These are phyloP conservation scores for Pythium phragmiticola DNA, from an alignment of 352 stramenopile genomes.

Conservation along the genomic window DNA sequence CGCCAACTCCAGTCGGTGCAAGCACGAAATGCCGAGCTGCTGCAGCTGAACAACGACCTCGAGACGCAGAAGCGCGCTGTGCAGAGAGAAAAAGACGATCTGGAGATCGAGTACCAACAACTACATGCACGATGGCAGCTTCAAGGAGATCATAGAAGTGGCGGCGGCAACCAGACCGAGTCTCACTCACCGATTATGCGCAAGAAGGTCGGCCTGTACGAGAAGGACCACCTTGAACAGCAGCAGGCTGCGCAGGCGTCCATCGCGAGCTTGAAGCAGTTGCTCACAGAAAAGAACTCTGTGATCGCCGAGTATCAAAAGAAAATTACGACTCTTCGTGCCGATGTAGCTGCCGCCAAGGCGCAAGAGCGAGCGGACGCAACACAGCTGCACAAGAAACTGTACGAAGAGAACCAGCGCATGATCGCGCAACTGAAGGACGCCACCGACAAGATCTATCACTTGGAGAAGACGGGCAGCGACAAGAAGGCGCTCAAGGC, in stretches of 20 bases:
- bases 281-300: slow-evolving; percentile 76
- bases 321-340: slow-evolving; percentile 48
- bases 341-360: slow-evolving; percentile 46
- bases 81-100: slow-evolving; percentile 44
- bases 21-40: slow-evolving; percentile 38
- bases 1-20: slow-evolving; percentile 46
- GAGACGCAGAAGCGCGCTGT: slow-evolving; percentile 49
- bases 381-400: slow-evolving; percentile 57
- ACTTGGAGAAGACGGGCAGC: slow-evolving; percentile 56
- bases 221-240: slow-evolving; percentile 69
- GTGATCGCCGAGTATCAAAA: slow-evolving; percentile 60
- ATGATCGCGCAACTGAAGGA: slow-evolving; percentile 75
- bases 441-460: slow-evolving; percentile 61
- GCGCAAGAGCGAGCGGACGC: slow-evolving; percentile 54
- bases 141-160: slow-evolving; percentile 10
- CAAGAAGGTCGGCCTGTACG: slow-evolving; percentile 69
- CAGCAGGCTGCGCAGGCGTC: slow-evolving; percentile 77
- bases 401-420: slow-evolving; percentile 78
- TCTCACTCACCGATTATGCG: slow-evolving; percentile 43
- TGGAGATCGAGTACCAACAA: slow-evolving; percentile 64
- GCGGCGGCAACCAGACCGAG: slow-evolving; percentile 21
- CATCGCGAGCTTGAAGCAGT: slow-evolving; percentile 78
- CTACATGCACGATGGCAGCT: slow-evolving; percentile 34
- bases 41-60: slow-evolving; percentile 41
- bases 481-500: slow-evolving; percentile 59